phyloP scores from a whole-genome alignment of 352 stramenopile genomes.

The Phytophthora agathidicida region DNA sequence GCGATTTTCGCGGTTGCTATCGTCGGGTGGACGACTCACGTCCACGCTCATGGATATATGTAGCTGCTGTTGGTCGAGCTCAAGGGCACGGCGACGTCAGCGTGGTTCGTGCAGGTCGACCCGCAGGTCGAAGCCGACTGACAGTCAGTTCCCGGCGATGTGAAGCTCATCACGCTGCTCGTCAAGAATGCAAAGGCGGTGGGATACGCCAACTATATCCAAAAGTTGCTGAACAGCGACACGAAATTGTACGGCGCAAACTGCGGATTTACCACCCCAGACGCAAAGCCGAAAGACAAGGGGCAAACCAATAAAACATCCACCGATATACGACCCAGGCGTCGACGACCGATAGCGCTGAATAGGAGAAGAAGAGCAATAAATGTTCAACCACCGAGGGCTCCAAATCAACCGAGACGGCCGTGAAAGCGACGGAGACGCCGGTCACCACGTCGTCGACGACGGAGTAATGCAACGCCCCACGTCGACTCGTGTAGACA shows the following conservation, averaged over 20 bases:
- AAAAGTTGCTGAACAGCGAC: conserved; percentile 28
- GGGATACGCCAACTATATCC: conserved; percentile 26
- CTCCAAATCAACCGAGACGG: no score
- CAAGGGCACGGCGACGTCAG: conserved; percentile 15
- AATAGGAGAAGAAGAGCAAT: no score
- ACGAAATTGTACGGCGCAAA: conserved; percentile 31
- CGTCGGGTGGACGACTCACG: neutral
- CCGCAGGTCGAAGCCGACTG: conserved; percentile 30
- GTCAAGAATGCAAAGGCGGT: conserved; percentile 13
- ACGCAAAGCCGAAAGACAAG: conserved; percentile 30
- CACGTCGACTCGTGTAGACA: no score
- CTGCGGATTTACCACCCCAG: conserved; percentile 33
- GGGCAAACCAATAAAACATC: no score
- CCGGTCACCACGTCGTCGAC: no score
- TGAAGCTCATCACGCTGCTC: conserved; percentile 27
- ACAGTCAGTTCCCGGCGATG: conserved; percentile 24
- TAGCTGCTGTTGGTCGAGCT: conserved; percentile 33
- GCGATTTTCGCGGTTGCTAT: neutral
- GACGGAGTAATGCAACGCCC: no score
- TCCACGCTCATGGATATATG: conserved; percentile 37
- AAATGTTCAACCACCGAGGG: no score
- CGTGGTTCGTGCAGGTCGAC: conserved; percentile 38
- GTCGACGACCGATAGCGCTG: no score
- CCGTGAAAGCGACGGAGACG: no score
- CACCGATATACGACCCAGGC: no score